Conservation (phyloP, 2,329 filamentous ascomycete genomes). For the Xylaria sp. region DNA sequence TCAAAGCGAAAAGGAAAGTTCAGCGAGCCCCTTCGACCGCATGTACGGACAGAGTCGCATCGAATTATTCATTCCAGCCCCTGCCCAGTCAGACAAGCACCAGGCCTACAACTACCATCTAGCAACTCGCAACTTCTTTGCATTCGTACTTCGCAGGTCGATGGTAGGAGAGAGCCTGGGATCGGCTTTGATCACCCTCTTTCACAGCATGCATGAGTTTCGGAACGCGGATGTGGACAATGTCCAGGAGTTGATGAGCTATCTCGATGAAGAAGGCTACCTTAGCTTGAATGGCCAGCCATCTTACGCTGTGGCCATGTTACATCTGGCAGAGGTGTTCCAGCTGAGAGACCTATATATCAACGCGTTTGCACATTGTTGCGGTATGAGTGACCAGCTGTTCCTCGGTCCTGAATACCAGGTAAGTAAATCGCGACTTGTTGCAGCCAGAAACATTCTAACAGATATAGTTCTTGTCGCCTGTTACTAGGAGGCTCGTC, state of each 20-base stretch:
- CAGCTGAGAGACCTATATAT: conserved; percentile 68
- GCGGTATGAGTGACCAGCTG: conserved; percentile 72
- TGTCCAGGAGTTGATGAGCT: conserved; percentile 62
- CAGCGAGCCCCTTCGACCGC: conserved; percentile 34
- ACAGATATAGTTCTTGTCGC: conserved; percentile 48
- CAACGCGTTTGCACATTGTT: conserved; percentile 75
- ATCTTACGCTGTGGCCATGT: conserved; percentile 67
- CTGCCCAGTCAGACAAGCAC: conserved; percentile 53
- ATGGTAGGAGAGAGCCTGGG: conserved; percentile 71
- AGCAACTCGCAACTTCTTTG: conserved; percentile 74
- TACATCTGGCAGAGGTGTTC: conserved; percentile 70
- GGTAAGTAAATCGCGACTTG: conserved; percentile 45
- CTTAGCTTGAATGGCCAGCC: conserved; percentile 66
- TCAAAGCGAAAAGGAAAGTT: conserved; percentile 37
- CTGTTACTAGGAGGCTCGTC: conserved; percentile 66
- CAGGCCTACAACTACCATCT: conserved; percentile 66
- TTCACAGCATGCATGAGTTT: conserved; percentile 66
- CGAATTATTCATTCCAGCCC: conserved; percentile 73
- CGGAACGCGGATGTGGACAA: conserved; percentile 59
- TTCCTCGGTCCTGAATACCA: conserved; percentile 60
- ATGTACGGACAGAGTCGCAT: conserved; percentile 48
- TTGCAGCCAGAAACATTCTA: conserved; percentile 19
- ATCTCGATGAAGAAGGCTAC: conserved; percentile 72
- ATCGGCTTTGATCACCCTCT: conserved; percentile 62
- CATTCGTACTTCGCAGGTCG: conserved; percentile 67